Base-by-base conservation (phyloP, 1,284 basidiomycete genomes). In the Cutaneotrichosporon daszewskae region DNA sequence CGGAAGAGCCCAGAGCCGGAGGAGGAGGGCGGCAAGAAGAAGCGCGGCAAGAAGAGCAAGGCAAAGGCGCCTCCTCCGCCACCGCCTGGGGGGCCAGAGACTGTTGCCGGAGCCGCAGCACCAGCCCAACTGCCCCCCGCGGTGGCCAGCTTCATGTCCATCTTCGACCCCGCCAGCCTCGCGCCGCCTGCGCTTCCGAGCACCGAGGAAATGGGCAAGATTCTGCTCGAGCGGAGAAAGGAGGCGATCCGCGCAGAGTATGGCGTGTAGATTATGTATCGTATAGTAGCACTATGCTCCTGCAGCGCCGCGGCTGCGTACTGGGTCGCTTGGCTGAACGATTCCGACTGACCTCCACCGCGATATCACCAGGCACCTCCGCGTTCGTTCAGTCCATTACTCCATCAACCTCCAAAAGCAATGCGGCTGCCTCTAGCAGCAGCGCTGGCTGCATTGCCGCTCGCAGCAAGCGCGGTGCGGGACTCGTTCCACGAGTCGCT, bases 181-280 rank as follows among this genome's bases (percentile, higher is more conserved):
- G 64, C 84, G 45, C 79, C 82, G 26, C 90, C 88, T 0, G 81
- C 79, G 58, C 69, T 91, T 68, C 83, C 87, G 3, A 80, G 77
- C 1, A 74, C 77, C 37, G 78, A 81, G 40, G 86, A 92, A 71
- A 84, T 90, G 80, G 87, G 90, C 62, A 69, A 72, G 24, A 79
- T 85, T 18, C 67, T 96, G 43, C 76, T 96, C 44, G 79, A 78
- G 29, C 73, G 89, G 54, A 76, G 86, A 63, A 95, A 95, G 74
- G 77, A 81, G 66, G 83, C 84, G 14, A 68, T 95, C 39, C 79
- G 91, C 45, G 84, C 87, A 53, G 87, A 94, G 72, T 85, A 85
- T 64, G 72, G 68, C 11, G 67, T 70, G 23, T 65, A 52, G 37
- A 16, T 25, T 34, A 35, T 35, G 12, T 22, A 20, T 13, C 9